A percentile compares a stretch with the other conserved stretches of the same genome.
These are phyloP conservation scores for Stromatinia cepivora DNA, from an alignment of 2,329 filamentous ascomycete species.

Conservation along the genomic window DNA sequence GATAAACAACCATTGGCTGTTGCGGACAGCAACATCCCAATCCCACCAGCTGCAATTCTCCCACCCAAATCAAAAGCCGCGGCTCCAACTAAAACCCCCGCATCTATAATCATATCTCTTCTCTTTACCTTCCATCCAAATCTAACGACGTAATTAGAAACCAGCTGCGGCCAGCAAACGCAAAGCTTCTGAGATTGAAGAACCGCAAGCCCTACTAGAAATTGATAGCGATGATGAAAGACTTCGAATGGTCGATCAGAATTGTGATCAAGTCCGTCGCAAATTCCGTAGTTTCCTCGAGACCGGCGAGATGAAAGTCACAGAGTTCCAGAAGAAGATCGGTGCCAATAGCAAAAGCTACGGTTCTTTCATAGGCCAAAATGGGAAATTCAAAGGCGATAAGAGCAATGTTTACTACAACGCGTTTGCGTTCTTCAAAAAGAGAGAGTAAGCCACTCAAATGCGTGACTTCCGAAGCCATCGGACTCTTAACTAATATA, in stretches of 20 bases:
- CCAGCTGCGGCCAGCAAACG: conserved; percentile 24
- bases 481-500: neutral
- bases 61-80: neutral
- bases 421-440: conserved; percentile 51
- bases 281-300: conserved; percentile 47
- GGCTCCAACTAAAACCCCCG: neutral
- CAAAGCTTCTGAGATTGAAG: conserved; percentile 26
- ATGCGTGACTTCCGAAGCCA: neutral
- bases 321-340: conserved; percentile 46
- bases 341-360: conserved; percentile 43
- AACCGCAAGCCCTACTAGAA: conserved; percentile 22
- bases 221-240: conserved; percentile 29
- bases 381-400: conserved; percentile 44
- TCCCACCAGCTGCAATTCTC: neutral
- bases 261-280: conserved; percentile 43
- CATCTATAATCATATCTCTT: neutral
- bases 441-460: conserved; percentile 43
- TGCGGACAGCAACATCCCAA: conserved; percentile 1
- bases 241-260: conserved; percentile 25
- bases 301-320: conserved; percentile 47
- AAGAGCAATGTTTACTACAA: conserved; percentile 42
- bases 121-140: neutral
- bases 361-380: conserved; percentile 52
- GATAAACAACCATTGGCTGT: neutral
- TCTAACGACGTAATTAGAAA: conserved; percentile 5